These are phyloP conservation scores for Lepidopterella palustris DNA, from an alignment of 495 filamentous ascomycete genomes.

Conservation along the genomic window DNA sequence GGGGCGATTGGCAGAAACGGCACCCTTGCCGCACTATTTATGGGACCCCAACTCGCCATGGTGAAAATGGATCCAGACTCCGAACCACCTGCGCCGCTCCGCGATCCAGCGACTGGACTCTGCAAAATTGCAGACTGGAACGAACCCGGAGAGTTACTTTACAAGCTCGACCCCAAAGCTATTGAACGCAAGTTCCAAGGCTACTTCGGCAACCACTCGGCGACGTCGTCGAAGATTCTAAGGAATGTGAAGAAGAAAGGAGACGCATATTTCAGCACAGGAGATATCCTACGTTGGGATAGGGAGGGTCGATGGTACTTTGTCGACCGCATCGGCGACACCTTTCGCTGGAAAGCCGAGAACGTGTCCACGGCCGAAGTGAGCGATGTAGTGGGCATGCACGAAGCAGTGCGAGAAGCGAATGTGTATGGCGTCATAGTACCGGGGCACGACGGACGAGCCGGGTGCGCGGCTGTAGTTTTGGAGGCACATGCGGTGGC, in stretches of 20 bases:
- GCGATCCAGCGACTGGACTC: slow-evolving; percentile 66
- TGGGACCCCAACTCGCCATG: slow-evolving; percentile 48
- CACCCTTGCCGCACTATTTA: slow-evolving; percentile 48
- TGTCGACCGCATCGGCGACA: slow-evolving; percentile 54
- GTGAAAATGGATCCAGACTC: slow-evolving; percentile 59
- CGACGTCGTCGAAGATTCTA: slow-evolving; percentile 73
- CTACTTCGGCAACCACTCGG: slow-evolving; percentile 71
- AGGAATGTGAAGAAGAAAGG: slow-evolving; percentile 71
- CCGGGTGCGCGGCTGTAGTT: slow-evolving; percentile 66
- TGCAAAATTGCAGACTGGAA: slow-evolving; percentile 55
- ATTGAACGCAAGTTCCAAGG: slow-evolving; percentile 69
- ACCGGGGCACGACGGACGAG: slow-evolving; percentile 78
- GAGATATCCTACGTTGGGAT: slow-evolving; percentile 72
- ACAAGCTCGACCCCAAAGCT: slow-evolving; percentile 59
- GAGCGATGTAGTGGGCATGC: slow-evolving; percentile 60
- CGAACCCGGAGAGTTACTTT: slow-evolving; percentile 76
- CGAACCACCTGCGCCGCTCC: slow-evolving; percentile 61
- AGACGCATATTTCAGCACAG: slow-evolving; percentile 81
- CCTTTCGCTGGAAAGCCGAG: slow-evolving; percentile 36
- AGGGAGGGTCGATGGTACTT: slow-evolving; percentile 73
- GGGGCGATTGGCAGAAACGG: slow-evolving; percentile 83
- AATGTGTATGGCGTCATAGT: slow-evolving; percentile 85
- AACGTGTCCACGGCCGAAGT: slow-evolving; percentile 83
- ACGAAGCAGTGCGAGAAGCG: slow-evolving; percentile 63
- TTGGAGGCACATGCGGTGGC: slow-evolving; percentile 25